Percentiles rank a stretch among this genome's conserved stretches.
phyloP scores from a whole-genome alignment of 352 stramenopile genomes.

The Elongisporangium undulatum region DNA sequence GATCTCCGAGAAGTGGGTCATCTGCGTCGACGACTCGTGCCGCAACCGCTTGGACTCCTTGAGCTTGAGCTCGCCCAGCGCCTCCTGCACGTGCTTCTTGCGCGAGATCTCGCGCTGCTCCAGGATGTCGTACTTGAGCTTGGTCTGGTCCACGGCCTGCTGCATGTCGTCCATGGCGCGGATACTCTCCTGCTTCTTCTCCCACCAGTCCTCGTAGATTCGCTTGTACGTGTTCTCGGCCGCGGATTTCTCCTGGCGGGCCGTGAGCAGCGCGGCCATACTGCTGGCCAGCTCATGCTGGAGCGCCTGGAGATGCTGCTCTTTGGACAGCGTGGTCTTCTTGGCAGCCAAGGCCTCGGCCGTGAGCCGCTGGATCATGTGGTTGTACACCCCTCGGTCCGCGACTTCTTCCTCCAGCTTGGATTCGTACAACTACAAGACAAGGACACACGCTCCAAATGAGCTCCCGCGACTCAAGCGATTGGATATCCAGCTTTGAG shows the following conservation, averaged over 20 bases:
- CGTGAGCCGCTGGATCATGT: constrained; percentile 78
- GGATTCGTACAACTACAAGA: constrained; percentile 63
- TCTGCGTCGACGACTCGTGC: constrained; percentile 69
- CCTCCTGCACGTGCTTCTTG: constrained; percentile 69
- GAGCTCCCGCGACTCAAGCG: not conserved
- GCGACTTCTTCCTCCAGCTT: constrained; percentile 72
- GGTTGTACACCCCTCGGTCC: constrained; percentile 70
- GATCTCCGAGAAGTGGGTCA: constrained; percentile 75
- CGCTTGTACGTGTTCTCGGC: constrained; percentile 63
- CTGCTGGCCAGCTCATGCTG: constrained; percentile 52
- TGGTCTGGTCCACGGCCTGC: constrained; percentile 69
- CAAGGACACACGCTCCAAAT: not conserved
- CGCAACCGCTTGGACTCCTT: constrained; percentile 66
- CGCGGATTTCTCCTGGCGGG: constrained; percentile 65
- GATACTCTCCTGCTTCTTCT: constrained; percentile 70
- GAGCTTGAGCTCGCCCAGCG: constrained; percentile 64
- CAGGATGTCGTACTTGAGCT: constrained; percentile 68
- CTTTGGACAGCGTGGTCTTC: constrained; percentile 58
- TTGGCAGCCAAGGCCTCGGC: constrained; percentile 55
- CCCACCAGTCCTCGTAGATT: constrained; percentile 59
- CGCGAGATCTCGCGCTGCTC: constrained; percentile 71
- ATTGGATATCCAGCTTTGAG: not conserved
- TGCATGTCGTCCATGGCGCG: constrained; percentile 71
- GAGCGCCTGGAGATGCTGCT: constrained; percentile 51
- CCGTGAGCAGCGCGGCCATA: constrained; percentile 44